These are phyloP conservation scores for Backusella psychrophila DNA, from an alignment of 192 early-diverging fungal genomes.

Conservation along the genomic window DNA sequence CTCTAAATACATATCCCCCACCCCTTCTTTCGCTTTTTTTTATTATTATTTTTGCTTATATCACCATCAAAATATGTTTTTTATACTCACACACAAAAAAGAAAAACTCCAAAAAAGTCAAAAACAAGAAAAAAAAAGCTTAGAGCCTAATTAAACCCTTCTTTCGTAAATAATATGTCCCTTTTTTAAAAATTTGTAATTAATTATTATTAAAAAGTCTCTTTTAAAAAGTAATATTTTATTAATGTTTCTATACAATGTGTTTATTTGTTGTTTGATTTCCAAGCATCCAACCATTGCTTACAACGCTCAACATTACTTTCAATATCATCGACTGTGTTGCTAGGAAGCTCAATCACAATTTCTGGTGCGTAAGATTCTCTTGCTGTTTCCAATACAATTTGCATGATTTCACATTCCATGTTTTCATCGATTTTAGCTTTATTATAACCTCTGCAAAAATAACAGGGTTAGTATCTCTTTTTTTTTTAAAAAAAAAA, in stretches of 20 bases:
- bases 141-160: neutral
- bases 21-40: neutral
- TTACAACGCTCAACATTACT: conserved; percentile 79
- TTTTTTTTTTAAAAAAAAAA: neutral
- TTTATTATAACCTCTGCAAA: conserved; percentile 66
- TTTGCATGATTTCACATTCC: conserved; percentile 97
- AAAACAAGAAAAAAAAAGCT: neutral
- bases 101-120: conserved; percentile 44
- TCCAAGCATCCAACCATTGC: conserved; percentile 68
- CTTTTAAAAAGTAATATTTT: neutral
- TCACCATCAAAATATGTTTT: neutral
- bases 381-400: conserved; percentile 84
- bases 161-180: neutral
- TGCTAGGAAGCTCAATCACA: conserved; percentile 77
- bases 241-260: neutral
- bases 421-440: conserved; percentile 93
- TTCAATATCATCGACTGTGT: conserved; percentile 90
- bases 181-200: neutral
- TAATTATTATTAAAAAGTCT: neutral
- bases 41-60: neutral
- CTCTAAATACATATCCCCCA: neutral
- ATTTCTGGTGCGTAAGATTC: conserved; percentile 82
- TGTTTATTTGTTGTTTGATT: conserved; percentile 24
- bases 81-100: no score
- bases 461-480: neutral